Conservation (phyloP, 148 eudicot genomes). For the Arctostaphylos glauca region DNA sequence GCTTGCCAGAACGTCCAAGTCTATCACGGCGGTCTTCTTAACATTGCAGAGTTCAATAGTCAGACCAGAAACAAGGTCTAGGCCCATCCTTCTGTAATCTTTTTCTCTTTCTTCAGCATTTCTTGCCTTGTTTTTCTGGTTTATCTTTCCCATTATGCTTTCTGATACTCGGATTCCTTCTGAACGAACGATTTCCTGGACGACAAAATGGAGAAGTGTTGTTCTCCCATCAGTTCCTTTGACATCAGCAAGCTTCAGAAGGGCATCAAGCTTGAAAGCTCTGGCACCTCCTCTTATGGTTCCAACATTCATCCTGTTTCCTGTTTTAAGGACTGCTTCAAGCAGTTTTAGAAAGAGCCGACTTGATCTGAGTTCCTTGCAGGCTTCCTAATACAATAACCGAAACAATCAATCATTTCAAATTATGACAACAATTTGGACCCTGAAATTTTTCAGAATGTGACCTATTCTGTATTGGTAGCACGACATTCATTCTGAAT, state of each 20-base stretch:
- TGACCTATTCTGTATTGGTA: neutral
- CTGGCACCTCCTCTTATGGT: constrained; percentile 96
- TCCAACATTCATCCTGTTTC: constrained; percentile 94
- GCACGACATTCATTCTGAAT: neutral
- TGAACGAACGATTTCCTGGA: constrained; percentile 79
- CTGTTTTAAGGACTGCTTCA: constrained; percentile 96
- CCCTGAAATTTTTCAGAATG: neutral
- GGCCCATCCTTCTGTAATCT: constrained; percentile 81
- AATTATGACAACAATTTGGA: neutral
- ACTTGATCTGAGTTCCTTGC: constrained; percentile 92
- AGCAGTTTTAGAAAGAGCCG: constrained; percentile 83
- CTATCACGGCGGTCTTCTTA: constrained; percentile 88
- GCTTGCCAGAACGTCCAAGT: constrained; percentile 82
- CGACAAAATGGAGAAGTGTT: constrained; percentile 90
- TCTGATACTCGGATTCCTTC: constrained; percentile 80
- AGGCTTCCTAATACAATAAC: constrained; percentile 60
- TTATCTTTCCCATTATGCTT: constrained; percentile 93
- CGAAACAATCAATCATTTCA: neutral
- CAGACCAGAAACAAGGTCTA: constrained; percentile 89
- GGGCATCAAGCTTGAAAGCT: constrained; percentile 96
- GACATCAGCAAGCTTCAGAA: constrained; percentile 94
- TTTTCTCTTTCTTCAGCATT: constrained; percentile 69
- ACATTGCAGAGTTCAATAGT: constrained; percentile 84
- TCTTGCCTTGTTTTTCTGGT: constrained; percentile 38
- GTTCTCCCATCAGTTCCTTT: constrained; percentile 96